Percentiles rank a stretch among this genome's conserved stretches.
Conservation (phyloP, 2,329 filamentous ascomycete genomes). For the Calonectria hawksworthii region DNA sequence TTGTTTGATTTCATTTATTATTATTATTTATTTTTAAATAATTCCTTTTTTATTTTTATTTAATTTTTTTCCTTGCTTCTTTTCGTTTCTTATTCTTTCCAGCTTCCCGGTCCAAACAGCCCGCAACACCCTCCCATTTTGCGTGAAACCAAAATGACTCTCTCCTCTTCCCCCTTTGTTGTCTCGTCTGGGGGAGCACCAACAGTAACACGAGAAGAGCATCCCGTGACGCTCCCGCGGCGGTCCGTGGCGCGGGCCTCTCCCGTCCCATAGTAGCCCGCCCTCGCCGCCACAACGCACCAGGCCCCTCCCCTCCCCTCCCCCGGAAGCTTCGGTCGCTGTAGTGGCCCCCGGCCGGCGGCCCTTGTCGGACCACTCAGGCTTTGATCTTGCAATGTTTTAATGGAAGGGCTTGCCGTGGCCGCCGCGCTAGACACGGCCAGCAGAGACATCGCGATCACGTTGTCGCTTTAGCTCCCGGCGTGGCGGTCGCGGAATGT, state of each 20-base stretch:
- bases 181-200: neutral
- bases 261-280: conserved; percentile 23
- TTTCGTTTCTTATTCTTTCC: too few relatives aligned
- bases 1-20: neutral
- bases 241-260: conserved; percentile 43
- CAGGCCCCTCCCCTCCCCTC: neutral
- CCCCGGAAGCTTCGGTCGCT: neutral
- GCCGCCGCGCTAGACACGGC: conserved; percentile 18
- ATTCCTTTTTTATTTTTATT: neutral
- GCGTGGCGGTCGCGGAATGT: conserved; percentile 20
- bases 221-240: conserved; percentile 36
- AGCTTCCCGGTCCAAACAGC: neutral
- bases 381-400: neutral
- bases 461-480: conserved; percentile 23
- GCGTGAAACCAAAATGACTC: neutral
- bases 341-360: neutral
- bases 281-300: conserved; percentile 7
- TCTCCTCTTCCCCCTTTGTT: neutral
- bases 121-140: neutral
- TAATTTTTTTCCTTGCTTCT: neutral
- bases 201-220: neutral
- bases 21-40: neutral
- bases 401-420: conserved; percentile 12
- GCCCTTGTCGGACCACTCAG: neutral
- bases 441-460: conserved; percentile 16